Evolutionary conservation across 2,329 filamentous ascomycete genomes (phyloP).

Genomic region (Nemania diffusa): DNA sequence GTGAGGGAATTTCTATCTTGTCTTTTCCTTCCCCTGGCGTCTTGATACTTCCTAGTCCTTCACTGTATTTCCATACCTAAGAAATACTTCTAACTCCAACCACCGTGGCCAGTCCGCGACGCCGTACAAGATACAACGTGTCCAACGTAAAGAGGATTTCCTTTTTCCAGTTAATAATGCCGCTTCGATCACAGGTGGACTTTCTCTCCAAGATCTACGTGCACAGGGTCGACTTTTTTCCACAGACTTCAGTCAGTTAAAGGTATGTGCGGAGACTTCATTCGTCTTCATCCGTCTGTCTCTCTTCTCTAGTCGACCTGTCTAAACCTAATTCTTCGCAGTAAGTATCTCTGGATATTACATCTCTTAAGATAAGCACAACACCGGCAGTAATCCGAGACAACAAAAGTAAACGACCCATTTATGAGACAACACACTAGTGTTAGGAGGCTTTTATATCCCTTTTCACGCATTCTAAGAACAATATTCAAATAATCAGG

Average conservation of each 20-base stretch:
- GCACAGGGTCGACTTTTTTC: constrained; percentile 54
- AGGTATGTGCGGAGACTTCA: constrained; percentile 6
- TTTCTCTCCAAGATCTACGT: constrained; percentile 49
- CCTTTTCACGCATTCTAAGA: not conserved
- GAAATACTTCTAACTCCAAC: not conserved
- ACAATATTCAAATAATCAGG: not conserved
- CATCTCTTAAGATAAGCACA: not conserved
- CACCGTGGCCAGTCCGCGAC: constrained; percentile 47
- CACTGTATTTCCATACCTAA: not conserved
- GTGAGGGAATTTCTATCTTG: not conserved
- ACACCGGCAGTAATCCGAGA: not conserved
- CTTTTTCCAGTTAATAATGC: constrained; percentile 53
- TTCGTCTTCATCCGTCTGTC: too few species aligned
- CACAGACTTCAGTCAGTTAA: constrained; percentile 54
- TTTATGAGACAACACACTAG: not conserved
- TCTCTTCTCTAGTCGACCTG: not conserved
- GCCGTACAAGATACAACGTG: constrained; percentile 53
- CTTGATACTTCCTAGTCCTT: not conserved
- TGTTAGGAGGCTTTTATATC: not conserved
- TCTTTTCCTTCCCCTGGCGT: not conserved
- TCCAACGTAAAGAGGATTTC: constrained; percentile 48
- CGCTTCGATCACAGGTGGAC: constrained; percentile 46
- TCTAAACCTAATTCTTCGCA: not conserved
- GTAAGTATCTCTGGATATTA: not conserved
- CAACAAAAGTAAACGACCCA: not conserved